Base-by-base conservation (phyloP, 352 stramenopile species). In the Phytophthora sp. region DNA sequence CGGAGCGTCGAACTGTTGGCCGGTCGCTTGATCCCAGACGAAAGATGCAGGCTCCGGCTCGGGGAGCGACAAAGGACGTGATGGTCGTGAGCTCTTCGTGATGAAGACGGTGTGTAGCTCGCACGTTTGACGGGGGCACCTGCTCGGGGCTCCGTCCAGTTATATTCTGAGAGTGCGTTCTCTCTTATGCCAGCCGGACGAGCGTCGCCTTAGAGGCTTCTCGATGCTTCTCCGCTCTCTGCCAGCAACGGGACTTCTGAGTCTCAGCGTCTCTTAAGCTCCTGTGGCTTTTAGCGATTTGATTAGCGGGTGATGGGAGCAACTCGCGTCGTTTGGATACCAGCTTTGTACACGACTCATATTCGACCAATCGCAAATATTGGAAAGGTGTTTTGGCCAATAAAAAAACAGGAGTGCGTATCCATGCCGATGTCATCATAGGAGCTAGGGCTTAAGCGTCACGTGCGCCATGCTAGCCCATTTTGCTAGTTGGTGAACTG, bases 101-200 rank as follows among this genome's bases (percentile, higher is more conserved):
- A n/a, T 35, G 35, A 29, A 35, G 23, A 16, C 29, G 7, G 2
- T 23, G 53, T 38, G 41, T 36, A 38, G 39, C 29, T 33, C 29
- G 29, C 29, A 6, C 13, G 41, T 6, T 67, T 42, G 54, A 68
- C 39, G 67, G 44, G 20, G 51, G 63, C 57, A 76, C 67, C n/a
- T 53, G 73, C 63, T 73, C 66, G 50, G 42, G n/a, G 59, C 69
- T 69, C 51, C 1, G 21, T 58, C 31, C 23, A 67, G 41, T 71
- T 67, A 57, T 31, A 8, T 69, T 56, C 21, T 69, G 47, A 66
- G 11, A 13, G 42, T n/a, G 23, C 27, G 9, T 57, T 44, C n/a
- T 41, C 27, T 27, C n/a, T 23, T 13, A 35, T n/a, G 23, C 24
- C 5, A 30, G 26, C 12, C 23, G 38, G 11, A 15, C 35, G n/a